Evolutionary conservation across 441 rosid species (phyloP), one percentile per base, ranked within the genome.

Genomic region (Pelargonium australe): DNA sequence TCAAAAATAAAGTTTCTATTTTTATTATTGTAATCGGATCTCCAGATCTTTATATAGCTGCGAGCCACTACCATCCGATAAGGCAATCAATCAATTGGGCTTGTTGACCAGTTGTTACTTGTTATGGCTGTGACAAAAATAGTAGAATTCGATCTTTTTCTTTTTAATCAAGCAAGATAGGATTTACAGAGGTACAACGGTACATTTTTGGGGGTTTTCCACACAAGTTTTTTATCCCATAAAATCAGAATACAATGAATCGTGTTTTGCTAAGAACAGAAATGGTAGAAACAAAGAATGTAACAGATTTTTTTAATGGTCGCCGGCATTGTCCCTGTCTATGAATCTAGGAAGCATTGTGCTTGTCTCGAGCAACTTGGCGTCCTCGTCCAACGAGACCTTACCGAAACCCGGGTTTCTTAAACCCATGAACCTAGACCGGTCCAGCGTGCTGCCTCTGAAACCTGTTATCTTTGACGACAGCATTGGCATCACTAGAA

Each of bases 401-500:
- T 76, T 85, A 77, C 86, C 84, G 96, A 95, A 94, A 68, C 88
- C 83, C 3, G 86, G 79, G 76, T 77, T 86, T 85, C 82, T 85
- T 77, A 91, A 65, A n/a, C 94, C 84, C 63, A 89, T 77, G 16
- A 86, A 67, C 82, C 88, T 85, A 0, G 86, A 84, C 51, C 94
- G 77, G 74, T 94, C 94, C 5, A 89, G 71, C 23, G 83, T 81
- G 9, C 77, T 87, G 61, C 94, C 91, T 80, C 97, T 84, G 69
- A 94, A 94, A 41, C 96, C 97, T 61, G 95, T 90, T 7, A 87
- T 86, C 86, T 85, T 94, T 9, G 99, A 91, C 31, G 97, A 94
- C 63, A 91, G 87, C 97, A 94, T 94, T 14, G 97, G 97, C 96
- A 94, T 94, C 65, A 94, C 99, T 1, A 94, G 85, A 65, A 89